These are phyloP conservation scores for Termitomyces sp. DNA, from an alignment of 768 basidiomycete genomes.

Conservation along the genomic window DNA sequence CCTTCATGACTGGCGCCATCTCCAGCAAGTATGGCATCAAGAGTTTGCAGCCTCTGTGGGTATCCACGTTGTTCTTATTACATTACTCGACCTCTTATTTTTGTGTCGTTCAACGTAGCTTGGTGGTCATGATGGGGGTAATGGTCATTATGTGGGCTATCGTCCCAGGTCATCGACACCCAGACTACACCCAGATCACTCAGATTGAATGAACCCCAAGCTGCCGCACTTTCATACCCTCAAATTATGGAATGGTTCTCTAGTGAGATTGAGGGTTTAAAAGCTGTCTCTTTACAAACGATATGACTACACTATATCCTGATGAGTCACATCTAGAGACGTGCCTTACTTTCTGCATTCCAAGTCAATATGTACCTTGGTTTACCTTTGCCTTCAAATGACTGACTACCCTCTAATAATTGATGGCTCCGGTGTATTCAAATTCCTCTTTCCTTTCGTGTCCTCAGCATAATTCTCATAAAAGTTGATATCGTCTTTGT, in stretches of 20 bases:
- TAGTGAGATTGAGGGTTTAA: neutral
- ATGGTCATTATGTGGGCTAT: conserved; percentile 55
- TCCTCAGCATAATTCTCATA: conserved; percentile 88
- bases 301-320: neutral
- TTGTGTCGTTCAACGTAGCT: conserved; percentile 23
- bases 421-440: conserved; percentile 14
- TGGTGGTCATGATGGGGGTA: conserved; percentile 57
- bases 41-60: conserved; percentile 60
- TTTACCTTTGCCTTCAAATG: neutral
- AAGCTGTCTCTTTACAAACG: neutral
- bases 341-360: neutral
- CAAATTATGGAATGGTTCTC: neutral
- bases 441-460: conserved; percentile 55
- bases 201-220: conserved; percentile 9
- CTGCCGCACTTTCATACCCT: neutral
- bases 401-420: neutral
- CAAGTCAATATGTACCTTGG: too few species aligned
- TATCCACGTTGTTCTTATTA: conserved; percentile 4
- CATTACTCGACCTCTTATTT: neutral
- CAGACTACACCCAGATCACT: neutral
- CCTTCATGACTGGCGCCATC: conserved; percentile 70
- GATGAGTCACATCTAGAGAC: neutral
- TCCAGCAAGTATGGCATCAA: conserved; percentile 57
- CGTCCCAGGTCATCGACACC: conserved; percentile 29
- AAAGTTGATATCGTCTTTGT: conserved; percentile 66